These are phyloP conservation scores for Hordeum pubiflorum DNA, from an alignment of 202 grass and related monocot genomes.

Conservation along the genomic window DNA sequence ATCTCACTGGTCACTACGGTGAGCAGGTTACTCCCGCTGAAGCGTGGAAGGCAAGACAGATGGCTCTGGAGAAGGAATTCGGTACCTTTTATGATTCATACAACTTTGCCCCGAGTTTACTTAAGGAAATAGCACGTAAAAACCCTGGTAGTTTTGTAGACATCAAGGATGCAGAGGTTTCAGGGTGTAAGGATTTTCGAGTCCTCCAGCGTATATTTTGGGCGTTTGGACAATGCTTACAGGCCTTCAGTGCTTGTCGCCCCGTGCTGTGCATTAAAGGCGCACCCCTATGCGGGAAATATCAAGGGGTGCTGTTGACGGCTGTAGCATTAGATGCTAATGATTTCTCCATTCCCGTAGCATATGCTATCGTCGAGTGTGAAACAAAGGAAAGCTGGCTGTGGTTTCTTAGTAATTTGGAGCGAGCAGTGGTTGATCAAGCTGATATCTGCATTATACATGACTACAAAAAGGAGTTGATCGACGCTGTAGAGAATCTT, in stretches of 20 bases:
- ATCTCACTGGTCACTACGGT: neutral
- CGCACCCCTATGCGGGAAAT: neutral
- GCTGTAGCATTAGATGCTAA: constrained; percentile 25
- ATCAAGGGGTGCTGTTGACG: neutral
- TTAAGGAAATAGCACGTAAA: neutral
- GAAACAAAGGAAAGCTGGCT: constrained; percentile 14
- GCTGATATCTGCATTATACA: constrained; percentile 12
- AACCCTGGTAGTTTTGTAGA: neutral
- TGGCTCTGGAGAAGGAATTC: neutral
- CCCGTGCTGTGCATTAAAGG: constrained; percentile 6
- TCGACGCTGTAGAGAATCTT: neutral
- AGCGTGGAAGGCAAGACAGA: constrained; percentile 3
- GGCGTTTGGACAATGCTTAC: neutral
- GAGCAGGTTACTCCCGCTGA: neutral
- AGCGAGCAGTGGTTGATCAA: neutral
- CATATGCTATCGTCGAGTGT: neutral
- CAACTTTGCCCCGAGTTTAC: neutral
- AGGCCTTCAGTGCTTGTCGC: neutral
- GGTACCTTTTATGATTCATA: constrained; percentile 21
- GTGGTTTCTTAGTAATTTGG: constrained; percentile 8
- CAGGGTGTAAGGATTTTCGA: constrained; percentile 3
- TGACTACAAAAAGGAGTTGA: constrained; percentile 1
- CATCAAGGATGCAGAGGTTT: constrained; percentile 7
- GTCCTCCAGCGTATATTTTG: neutral
- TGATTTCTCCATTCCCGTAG: constrained; percentile 1